Evolutionary conservation across 2,329 filamentous ascomycete species (phyloP).

Genomic region (Paramyrothecium roridum): DNA sequence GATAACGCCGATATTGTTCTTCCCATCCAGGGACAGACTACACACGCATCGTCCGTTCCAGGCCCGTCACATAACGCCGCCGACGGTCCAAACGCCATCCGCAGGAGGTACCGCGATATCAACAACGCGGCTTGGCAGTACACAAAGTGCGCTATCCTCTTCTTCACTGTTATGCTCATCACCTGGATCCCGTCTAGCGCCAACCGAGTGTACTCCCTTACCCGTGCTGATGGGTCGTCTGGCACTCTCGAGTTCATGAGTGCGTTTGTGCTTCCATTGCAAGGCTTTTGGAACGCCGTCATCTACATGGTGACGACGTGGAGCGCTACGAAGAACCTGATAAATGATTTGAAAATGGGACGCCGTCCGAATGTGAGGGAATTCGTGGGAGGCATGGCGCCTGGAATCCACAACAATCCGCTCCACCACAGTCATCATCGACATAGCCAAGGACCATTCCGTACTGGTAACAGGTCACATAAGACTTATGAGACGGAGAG

Average conservation of each 20-base stretch:
- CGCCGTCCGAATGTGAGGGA: not conserved
- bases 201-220: conserved; percentile 66
- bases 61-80: conserved; percentile 1
- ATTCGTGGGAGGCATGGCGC: not conserved
- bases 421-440: not conserved
- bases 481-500: conserved; percentile 1
- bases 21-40: not conserved
- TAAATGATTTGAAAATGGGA: not conserved
- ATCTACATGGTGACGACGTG: conserved; percentile 68
- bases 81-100: conserved; percentile 13
- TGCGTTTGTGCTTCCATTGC: conserved; percentile 69
- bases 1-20: conserved; percentile 27
- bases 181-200: conserved; percentile 71
- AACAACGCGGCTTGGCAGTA: conserved; percentile 62
- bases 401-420: not conserved
- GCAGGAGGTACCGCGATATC: conserved; percentile 29
- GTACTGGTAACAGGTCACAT: not conserved
- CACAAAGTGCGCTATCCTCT: conserved; percentile 61
- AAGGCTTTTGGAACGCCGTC: conserved; percentile 74
- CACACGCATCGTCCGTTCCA: conserved; percentile 1
- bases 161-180: conserved; percentile 62
- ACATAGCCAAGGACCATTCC: not conserved
- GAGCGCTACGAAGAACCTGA: conserved; percentile 10
- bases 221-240: conserved; percentile 44
- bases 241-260: conserved; percentile 62